These are phyloP conservation scores for Xylaria sp. DNA, from an alignment of 2,329 filamentous ascomycete species.

Conservation along the genomic window DNA sequence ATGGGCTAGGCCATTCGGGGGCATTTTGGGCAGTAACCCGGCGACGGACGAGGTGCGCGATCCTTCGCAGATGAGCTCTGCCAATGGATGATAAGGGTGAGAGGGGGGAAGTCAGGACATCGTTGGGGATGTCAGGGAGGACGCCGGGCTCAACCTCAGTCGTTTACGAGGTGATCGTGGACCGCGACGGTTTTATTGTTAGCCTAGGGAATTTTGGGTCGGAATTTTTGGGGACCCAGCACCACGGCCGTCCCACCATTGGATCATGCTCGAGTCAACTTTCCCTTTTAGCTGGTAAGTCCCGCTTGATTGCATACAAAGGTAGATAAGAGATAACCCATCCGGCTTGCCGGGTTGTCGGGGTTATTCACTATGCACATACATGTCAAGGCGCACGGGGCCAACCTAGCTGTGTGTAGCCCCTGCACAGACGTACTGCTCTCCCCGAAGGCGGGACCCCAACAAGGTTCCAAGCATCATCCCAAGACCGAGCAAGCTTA, in stretches of 20 bases:
- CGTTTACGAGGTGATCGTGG: conserved; percentile 2
- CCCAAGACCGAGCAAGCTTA: background rate
- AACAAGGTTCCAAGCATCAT: background rate
- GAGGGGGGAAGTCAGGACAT: conserved; percentile 23
- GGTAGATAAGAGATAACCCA: no score
- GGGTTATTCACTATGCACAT: background rate
- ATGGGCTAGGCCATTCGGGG: conserved; percentile 37
- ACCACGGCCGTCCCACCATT: conserved; percentile 11
- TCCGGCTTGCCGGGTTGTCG: no score
- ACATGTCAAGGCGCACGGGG: conserved; percentile 2
- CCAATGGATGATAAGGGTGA: conserved; percentile 19
- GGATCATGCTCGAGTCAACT: background rate
- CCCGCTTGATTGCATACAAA: background rate
- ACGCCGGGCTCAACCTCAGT: conserved; percentile 10
- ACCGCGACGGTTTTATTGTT: conserved; percentile 5
- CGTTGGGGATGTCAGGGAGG: conserved; percentile 11
- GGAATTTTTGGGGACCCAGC: conserved; percentile 8
- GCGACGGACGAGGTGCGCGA: conserved; percentile 25
- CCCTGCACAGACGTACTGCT: no score
- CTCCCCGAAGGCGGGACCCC: background rate
- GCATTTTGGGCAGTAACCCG: conserved; percentile 32
- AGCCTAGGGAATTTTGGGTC: background rate
- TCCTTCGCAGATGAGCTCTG: conserved; percentile 27
- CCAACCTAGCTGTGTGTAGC: no score
- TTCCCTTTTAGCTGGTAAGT: background rate